Percentiles rank a stretch among this genome's conserved stretches.
Conservation (phyloP, 257 asterid genomes). For the Thymus quinquecostatus region DNA sequence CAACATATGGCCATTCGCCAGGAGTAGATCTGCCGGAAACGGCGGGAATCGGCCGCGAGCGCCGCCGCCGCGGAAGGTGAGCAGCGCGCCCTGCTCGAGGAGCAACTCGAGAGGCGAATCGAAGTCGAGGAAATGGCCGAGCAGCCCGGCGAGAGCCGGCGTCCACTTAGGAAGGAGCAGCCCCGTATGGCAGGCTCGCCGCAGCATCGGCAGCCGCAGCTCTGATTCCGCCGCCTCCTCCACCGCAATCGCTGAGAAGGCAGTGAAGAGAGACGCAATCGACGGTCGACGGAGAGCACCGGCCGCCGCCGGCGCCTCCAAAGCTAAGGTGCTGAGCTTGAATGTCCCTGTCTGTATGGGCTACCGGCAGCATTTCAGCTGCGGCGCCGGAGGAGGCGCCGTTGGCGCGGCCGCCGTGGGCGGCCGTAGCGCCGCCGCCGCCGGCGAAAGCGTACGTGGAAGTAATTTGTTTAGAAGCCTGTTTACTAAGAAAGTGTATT, state of each 20-base stretch:
- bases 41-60: slow-evolving; percentile 66
- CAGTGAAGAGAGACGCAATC: slow-evolving; percentile 33
- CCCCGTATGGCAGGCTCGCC: slow-evolving; percentile 91
- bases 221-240: slow-evolving; percentile 21
- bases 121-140: slow-evolving; percentile 76
- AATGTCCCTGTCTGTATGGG: slow-evolving; percentile 91
- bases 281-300: slow-evolving; percentile 54
- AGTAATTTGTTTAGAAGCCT: slow-evolving; percentile 66
- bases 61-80: slow-evolving; percentile 60
- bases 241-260: slow-evolving; percentile 40
- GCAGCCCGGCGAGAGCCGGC: slow-evolving; percentile 69
- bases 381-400: slow-evolving; percentile 45
- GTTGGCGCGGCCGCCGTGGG: slow-evolving; percentile 8
- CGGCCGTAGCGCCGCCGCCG: slow-evolving; percentile 19
- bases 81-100: slow-evolving; percentile 96
- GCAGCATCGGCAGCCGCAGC: slow-evolving; percentile 38
- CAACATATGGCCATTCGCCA: slow-evolving; percentile 85
- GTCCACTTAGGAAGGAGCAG: slow-evolving; percentile 84
- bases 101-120: slow-evolving; percentile 95
- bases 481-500: slow-evolving; percentile 80
- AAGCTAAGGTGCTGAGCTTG: slow-evolving; percentile 55
- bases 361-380: slow-evolving; percentile 66
- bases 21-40: slow-evolving; percentile 97
- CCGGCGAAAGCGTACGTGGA: slow-evolving; percentile 75
- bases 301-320: slow-evolving; percentile 32